Conservation (phyloP, 2,329 filamentous ascomycete genomes). For the Coleophoma crateriformis region DNA sequence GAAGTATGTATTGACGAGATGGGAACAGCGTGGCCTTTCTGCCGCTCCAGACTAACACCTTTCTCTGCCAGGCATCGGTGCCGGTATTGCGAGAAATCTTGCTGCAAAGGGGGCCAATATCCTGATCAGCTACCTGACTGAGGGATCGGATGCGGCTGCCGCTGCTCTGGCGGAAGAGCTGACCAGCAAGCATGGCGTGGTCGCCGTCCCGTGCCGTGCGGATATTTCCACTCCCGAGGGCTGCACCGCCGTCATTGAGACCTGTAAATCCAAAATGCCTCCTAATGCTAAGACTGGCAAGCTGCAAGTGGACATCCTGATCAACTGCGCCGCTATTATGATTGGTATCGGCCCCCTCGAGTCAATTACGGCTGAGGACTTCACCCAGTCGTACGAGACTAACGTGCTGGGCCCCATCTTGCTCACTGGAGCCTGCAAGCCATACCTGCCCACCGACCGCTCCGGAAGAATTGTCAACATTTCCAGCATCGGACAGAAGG, state of each 20-base stretch:
- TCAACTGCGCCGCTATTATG: conserved; percentile 75
- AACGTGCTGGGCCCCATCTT: conserved; percentile 78
- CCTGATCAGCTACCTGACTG: conserved; percentile 58
- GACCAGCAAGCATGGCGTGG: conserved; percentile 47
- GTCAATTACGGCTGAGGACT: conserved; percentile 56
- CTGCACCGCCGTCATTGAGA: conserved; percentile 50
- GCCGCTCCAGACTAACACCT: conserved; percentile 3
- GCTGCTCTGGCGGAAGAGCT: conserved; percentile 48
- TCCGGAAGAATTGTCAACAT: conserved; percentile 57
- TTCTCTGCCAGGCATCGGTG: conserved; percentile 57
- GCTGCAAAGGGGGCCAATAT: conserved; percentile 58
- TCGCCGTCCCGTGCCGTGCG: conserved; percentile 59
- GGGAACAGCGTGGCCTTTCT: neutral
- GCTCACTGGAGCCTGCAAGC: conserved; percentile 64
- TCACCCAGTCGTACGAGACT: conserved; percentile 65
- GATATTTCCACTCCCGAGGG: conserved; percentile 60
- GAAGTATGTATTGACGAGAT: conserved; percentile 45
- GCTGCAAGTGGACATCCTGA: conserved; percentile 70
- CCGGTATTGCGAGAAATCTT: conserved; percentile 55
- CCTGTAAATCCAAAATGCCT: conserved; percentile 31
- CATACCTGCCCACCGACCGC: conserved; percentile 62
- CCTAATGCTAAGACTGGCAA: conserved; percentile 31
- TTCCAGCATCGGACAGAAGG: conserved; percentile 48
- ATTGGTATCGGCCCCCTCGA: conserved; percentile 55
- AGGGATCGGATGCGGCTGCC: conserved; percentile 46